Percentiles rank a stretch among this genome's conserved stretches.
Evolutionary conservation across 768 basidiomycete genomes (phyloP).

Genomic region (Phanerodontia chrysosporium): DNA sequence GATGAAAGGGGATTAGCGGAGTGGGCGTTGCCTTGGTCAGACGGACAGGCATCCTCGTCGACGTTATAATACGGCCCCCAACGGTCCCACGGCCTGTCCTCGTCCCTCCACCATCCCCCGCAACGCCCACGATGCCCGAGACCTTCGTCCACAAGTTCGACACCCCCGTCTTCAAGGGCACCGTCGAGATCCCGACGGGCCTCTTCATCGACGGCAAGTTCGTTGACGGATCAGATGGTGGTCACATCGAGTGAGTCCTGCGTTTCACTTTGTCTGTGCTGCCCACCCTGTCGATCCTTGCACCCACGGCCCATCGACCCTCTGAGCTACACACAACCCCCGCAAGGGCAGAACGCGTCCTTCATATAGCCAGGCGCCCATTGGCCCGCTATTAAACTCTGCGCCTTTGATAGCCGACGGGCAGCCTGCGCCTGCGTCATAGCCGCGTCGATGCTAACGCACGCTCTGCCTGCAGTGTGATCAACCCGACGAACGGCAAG

Average conservation of each 20-base stretch:
- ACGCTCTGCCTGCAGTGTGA: conserved; percentile 35
- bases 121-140: conserved; percentile 32
- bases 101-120: neutral
- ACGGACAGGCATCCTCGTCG: neutral
- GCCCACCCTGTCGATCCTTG: too few species aligned
- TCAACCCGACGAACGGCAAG: conserved; percentile 50
- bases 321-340: neutral
- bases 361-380: neutral
- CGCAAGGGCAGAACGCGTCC: too few species aligned
- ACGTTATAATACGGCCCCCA: neutral
- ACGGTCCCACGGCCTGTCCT: neutral
- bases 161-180: conserved; percentile 54
- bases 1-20: neutral
- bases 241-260: conserved; percentile 71
- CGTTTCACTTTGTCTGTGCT: neutral
- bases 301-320: too few species aligned
- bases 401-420: neutral
- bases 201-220: conserved; percentile 72
- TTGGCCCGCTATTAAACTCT: neutral
- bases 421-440: too few species aligned
- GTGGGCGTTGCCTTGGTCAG: neutral
- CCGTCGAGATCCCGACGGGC: conserved; percentile 53
- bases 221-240: conserved; percentile 47
- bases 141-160: conserved; percentile 49
- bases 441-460: neutral